These are phyloP conservation scores for Sutorius eximius DNA, from an alignment of 1,284 basidiomycete genomes.

Conservation along the genomic window DNA sequence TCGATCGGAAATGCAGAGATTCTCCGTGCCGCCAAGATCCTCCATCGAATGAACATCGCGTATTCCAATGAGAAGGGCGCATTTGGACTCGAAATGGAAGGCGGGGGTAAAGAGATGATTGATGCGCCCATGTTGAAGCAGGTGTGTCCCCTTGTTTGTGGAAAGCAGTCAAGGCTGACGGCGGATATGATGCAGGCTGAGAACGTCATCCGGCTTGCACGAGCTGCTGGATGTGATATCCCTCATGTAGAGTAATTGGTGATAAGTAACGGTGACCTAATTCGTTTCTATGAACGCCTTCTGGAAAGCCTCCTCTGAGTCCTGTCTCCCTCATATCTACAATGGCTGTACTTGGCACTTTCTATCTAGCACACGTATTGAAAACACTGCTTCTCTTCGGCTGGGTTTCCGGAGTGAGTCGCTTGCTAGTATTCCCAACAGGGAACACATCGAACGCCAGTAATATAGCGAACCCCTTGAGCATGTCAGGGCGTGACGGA, in stretches of 20 bases:
- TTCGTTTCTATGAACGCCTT: neutral
- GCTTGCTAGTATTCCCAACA: neutral
- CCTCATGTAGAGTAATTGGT: conserved; percentile 38
- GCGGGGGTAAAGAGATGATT: conserved; percentile 80
- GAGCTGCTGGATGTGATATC: conserved; percentile 62
- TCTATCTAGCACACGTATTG: neutral
- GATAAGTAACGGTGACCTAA: neutral
- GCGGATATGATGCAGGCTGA: conserved; percentile 51
- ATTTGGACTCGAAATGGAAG: conserved; percentile 61
- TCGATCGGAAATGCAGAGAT: conserved; percentile 57
- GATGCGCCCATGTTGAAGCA: conserved; percentile 92
- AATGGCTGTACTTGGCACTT: neutral
- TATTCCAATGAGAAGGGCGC: conserved; percentile 55
- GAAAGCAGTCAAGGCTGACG: conserved; percentile 1
- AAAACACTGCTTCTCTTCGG: neutral
- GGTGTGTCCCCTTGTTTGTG: conserved; percentile 36
- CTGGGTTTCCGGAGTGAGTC: neutral
- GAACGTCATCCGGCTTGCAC: conserved; percentile 61
- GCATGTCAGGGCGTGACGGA: neutral
- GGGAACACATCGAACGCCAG: neutral
- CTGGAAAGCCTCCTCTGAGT: neutral
- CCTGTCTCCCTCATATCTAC: neutral
- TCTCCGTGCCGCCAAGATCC: conserved; percentile 71
- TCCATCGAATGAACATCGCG: conserved; percentile 60
- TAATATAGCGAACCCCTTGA: neutral